These are phyloP conservation scores for Aspergillus melleus DNA, from an alignment of 2,329 filamentous ascomycete species.

Conservation along the genomic window DNA sequence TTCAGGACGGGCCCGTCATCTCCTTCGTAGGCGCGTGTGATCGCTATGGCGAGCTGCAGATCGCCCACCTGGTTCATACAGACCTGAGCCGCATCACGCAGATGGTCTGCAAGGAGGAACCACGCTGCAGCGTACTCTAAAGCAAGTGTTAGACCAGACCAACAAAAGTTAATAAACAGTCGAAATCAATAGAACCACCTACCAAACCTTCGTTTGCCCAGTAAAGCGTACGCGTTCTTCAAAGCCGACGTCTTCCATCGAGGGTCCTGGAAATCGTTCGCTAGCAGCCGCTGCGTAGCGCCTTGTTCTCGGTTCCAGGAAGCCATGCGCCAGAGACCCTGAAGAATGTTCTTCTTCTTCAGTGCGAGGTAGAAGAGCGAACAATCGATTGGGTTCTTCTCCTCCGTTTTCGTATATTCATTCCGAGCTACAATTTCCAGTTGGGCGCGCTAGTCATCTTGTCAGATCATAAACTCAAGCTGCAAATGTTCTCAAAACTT, in stretches of 20 bases:
- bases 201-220: conserved; percentile 88
- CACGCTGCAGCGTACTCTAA: conserved; percentile 94
- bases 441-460: conserved; percentile 60
- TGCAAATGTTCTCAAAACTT: conserved; percentile 2
- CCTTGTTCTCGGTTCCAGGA: conserved; percentile 82
- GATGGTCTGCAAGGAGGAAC: conserved; percentile 83
- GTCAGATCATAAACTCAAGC: conserved; percentile 9
- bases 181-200: conserved; percentile 26
- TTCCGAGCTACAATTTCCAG: conserved; percentile 91
- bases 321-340: conserved; percentile 94
- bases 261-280: conserved; percentile 86
- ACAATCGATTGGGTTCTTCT: conserved; percentile 88
- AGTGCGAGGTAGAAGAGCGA: conserved; percentile 89
- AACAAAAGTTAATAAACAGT: not conserved
- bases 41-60: conserved; percentile 82
- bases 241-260: conserved; percentile 86
- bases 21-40: conserved; percentile 84
- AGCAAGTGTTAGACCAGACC: conserved; percentile 4
- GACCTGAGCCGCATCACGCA: conserved; percentile 82
- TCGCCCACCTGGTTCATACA: conserved; percentile 86
- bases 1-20: conserved; percentile 74
- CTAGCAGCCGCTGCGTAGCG: conserved; percentile 74
- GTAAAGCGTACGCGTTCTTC: conserved; percentile 94
- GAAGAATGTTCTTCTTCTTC: conserved; percentile 83
- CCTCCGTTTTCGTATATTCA: conserved; percentile 84